Base-by-base conservation (phyloP, 148 eudicot species). In the Fagopyrum tataricum region DNA sequence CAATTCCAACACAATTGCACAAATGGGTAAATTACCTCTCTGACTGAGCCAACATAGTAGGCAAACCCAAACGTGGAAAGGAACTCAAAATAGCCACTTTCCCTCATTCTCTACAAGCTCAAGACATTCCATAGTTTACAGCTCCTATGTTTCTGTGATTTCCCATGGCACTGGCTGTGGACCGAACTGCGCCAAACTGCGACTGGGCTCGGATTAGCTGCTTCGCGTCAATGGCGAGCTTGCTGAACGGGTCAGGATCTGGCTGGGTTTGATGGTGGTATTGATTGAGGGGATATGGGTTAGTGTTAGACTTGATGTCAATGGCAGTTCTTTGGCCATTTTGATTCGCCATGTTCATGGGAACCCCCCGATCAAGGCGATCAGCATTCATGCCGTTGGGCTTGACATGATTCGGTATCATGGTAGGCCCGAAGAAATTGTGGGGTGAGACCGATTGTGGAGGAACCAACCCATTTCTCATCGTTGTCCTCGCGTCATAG, bases 371-470 rank as follows among this genome's bases (percentile, higher is more conserved):
- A 31, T 31, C 37, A 31, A 31, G 37, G 37, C 37, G 21, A 15
- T 56, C 62, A 7, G 37, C 31, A 21, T 56, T 55, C 26, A 66
- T 31, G 1, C 7, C 6, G 70, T 66, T 6, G 0, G 42, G 70
- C 70, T 42, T 44, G 26, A 21, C 18, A 20, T 62, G 68, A 62
- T 31, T 31, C 47, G 72, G 77, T 1, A 74, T 12, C 69, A 64
- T 83, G 21, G 81, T 67, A 41, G 72, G 51, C 69, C 81, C 81
- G 64, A 70, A 79, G 73, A 56, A 73, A 68, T 81, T 82, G 66
- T 88, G 87, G 4, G 90, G 86, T 18, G 90, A 76, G 37, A 79
- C 17, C 37, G 41, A 86, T 8, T 85, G 80, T 11, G 84, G 81
- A 64, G 76, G 49, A 18, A 72, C 79, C 37, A 76, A 74, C 7